Percentiles rank a stretch among this genome's conserved stretches.
These are phyloP conservation scores for Boletus sp. DNA, from an alignment of 768 basidiomycete species.

Conservation along the genomic window DNA sequence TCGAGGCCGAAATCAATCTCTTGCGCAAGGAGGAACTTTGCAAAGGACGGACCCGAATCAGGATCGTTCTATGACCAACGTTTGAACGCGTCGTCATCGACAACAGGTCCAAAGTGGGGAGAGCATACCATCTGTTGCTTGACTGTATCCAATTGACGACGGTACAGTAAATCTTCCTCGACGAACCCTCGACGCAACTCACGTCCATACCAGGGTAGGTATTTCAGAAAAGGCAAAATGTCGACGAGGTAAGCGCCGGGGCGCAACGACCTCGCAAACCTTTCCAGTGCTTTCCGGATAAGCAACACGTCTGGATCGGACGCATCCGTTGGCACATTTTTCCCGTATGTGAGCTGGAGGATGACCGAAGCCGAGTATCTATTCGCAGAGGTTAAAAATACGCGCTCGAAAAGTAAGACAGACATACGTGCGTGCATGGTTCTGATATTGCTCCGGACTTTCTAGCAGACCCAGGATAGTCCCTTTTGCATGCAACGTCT, in stretches of 20 bases:
- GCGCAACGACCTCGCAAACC: constrained; percentile 21
- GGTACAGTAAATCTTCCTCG: constrained; percentile 48
- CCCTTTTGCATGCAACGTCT: constrained; percentile 33
- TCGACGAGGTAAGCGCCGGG: constrained; percentile 36
- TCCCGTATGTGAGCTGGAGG: constrained; percentile 21
- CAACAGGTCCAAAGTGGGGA: neutral
- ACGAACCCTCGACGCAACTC: constrained; percentile 50
- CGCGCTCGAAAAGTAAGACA: constrained; percentile 33
- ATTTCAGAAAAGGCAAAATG: constrained; percentile 31
- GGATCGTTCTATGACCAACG: constrained; percentile 1
- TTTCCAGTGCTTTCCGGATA: constrained; percentile 18
- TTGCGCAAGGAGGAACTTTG: constrained; percentile 48
- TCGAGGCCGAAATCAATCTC: constrained; percentile 47
- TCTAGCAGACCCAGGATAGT: constrained; percentile 12
- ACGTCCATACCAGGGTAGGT: constrained; percentile 58
- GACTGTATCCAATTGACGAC: constrained; percentile 42
- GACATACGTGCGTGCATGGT: constrained; percentile 30
- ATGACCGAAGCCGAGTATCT: constrained; percentile 18
- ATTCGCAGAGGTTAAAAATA: neutral
- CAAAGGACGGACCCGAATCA: constrained; percentile 43
- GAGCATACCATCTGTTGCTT: constrained; percentile 38
- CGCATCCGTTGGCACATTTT: constrained; percentile 7
- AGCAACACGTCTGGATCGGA: constrained; percentile 17
- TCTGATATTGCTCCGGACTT: constrained; percentile 4
- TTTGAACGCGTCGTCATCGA: neutral